Evolutionary conservation across 129 eudicot genomes (phyloP), one percentile per base, ranked within the genome.

Genomic region (Logfia minima): DNA sequence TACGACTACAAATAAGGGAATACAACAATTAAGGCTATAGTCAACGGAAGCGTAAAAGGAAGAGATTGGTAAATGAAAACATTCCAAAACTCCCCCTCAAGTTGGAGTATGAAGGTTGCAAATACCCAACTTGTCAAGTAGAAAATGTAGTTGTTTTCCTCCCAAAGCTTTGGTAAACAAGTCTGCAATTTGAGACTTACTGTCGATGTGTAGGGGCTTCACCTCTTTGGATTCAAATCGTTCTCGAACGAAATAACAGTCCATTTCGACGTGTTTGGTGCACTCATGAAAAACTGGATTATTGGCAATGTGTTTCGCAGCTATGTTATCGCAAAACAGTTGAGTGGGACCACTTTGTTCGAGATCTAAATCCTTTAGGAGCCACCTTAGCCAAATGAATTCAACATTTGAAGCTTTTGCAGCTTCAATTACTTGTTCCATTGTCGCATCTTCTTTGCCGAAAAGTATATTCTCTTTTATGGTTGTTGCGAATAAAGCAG

Each of bases 381-480:
- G 55, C 55, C 55, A 48, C 55, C 55, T 0, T 48, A 48, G 17
- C 55, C 55, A 48, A 48, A 48, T 9, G 17, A 48, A 17, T 14
- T 48, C 97, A 79, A 92, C 97, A 86, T 90, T 90, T 51, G 98
- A 81, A 79, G 26, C 26, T 24, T 24, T 0, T 24, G 26, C 26
- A 24, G 26, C 26, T 24, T 24, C 26, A 24, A 24, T 24, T 24
- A 24, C 26, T 24, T 24, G 26, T 24, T 24, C 26, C 26, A 24
- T 24, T 24, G 26, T 24, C 26, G 26, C 26, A 24, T 24, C 26
- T 24, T 24, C 26, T 24, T 24, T 24, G 26, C 26, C 26, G 26
- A 24, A 24, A 24, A 24, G 26, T 24, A 24, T 24, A 24, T 24
- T 24, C 26, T 24, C 26, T 24, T 24, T 24, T 24, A 24, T 24